Evolutionary conservation across 768 basidiomycete species (phyloP), one percentile per base, ranked within the genome.

Genomic region (Leccinum boreale): DNA sequence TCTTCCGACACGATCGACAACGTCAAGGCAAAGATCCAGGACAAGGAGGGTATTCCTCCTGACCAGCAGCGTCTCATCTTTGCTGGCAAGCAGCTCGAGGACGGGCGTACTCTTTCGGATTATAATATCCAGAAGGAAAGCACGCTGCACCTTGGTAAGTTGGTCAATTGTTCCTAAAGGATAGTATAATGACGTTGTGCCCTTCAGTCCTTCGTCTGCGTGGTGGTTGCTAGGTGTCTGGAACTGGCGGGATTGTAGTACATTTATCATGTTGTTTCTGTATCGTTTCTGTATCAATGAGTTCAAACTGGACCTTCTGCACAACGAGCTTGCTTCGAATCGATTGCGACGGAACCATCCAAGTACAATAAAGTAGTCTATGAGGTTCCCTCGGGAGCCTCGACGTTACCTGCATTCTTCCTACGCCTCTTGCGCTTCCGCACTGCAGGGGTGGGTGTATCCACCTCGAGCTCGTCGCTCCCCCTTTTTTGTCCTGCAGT

Each of bases 31-130:
- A 88, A 88, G 77, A 89, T 89, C 57, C 87, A 89, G 73, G 87
- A 89, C 74, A 89, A 89, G 79, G 87, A 89, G 61, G 87, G 87
- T 45, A 89, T 90, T 50, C 88, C 86, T 15, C 88, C 87, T 21
- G 88, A 88, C 63, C 87, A 88, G 66, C 87, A 90, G 65, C 82
- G 87, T 36, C 76, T 89, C n/a, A 90, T 90, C 67, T 89, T 89
- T 58, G 88, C 87, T 52, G 87, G 87, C 5, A 90, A 90, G 76
- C 87, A 90, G 68, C 76, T 89, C 44, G 88, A 90, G 66, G 88
- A 90, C 58, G 88, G 88, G 14, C 84, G 88, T 46, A 90, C 88
- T 9, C 80, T 89, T 23, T 87, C 86, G 29, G 88, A 90, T 66
- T 89, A 87, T 70, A 87, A 87, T 66, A 88, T 88, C 50, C 86